Percentiles rank a stretch among this genome's conserved stretches.
phyloP scores from a whole-genome alignment of 805 yeast species.

The Yarrowia sp. region DNA sequence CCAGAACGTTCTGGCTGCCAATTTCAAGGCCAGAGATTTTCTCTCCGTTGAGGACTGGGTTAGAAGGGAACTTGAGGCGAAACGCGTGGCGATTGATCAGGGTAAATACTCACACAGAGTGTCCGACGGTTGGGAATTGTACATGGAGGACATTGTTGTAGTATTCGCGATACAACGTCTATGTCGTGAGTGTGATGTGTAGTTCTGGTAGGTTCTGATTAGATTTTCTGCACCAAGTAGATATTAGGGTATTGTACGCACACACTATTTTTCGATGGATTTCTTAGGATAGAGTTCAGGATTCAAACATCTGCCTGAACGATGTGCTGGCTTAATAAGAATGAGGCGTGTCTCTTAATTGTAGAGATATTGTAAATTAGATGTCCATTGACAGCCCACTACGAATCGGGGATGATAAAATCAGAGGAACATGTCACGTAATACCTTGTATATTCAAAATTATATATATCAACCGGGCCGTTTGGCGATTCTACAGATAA shows the following conservation, averaged over 20 bases:
- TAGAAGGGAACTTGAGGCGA: constrained; percentile 4
- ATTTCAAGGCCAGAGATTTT: constrained; percentile 94
- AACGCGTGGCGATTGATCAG: background rate
- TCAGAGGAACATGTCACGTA: background rate
- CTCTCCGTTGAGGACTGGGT: constrained; percentile 81
- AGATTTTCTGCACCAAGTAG: background rate
- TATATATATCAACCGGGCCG: background rate
- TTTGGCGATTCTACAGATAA: background rate
- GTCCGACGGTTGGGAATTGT: constrained; percentile 79
- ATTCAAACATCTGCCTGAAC: constrained; percentile 9
- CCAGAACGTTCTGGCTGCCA: constrained; percentile 91
- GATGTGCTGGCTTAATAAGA: constrained; percentile 10
- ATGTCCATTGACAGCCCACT: background rate
- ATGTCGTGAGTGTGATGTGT: constrained; percentile 4
- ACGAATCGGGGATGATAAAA: background rate
- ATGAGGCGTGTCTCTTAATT: background rate
- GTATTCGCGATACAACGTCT: background rate
- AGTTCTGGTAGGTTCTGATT: constrained; percentile 20
- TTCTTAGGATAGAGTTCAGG: constrained; percentile 16
- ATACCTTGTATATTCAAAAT: background rate
- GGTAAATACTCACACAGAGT: constrained; percentile 57
- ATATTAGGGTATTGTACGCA: constrained; percentile 4
- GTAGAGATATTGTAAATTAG: background rate
- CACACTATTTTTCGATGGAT: constrained; percentile 2
- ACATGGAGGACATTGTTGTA: constrained; percentile 54